These are phyloP conservation scores for Centrapalus pauciflorus DNA, from an alignment of 129 eudicot genomes.

Conservation along the genomic window DNA sequence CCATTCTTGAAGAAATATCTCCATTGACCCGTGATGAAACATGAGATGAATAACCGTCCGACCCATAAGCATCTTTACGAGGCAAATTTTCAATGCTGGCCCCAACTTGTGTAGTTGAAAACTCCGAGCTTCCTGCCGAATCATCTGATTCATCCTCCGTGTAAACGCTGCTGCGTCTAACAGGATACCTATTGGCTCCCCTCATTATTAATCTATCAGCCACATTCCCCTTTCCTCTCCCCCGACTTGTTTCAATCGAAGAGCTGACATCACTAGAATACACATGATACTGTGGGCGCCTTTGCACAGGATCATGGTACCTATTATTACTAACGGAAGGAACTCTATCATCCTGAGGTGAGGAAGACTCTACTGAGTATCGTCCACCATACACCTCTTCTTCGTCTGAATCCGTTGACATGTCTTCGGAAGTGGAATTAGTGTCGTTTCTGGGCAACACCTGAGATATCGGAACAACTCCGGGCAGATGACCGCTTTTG, in stretches of 20 bases:
- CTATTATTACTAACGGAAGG: slow-evolving; percentile 30
- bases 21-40: slow-evolving; percentile 23
- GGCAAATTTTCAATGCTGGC: slow-evolving; percentile 40
- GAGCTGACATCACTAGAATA: slow-evolving; percentile 66
- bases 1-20: slow-evolving; percentile 19
- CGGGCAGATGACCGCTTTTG: slow-evolving; percentile 51
- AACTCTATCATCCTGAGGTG: slow-evolving; percentile 62
- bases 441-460: slow-evolving; percentile 46
- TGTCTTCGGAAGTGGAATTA: slow-evolving; percentile 56
- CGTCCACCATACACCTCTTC: slow-evolving; percentile 78
- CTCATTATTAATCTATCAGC: slow-evolving; percentile 43
- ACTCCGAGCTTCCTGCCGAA: slow-evolving; percentile 71
- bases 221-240: slow-evolving; percentile 35
- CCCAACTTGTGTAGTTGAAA: slow-evolving; percentile 55
- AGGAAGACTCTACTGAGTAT: slow-evolving; percentile 72
- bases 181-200: slow-evolving; percentile 51
- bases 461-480: slow-evolving; percentile 56
- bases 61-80: slow-evolving; percentile 24
- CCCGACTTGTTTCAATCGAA: slow-evolving; percentile 43
- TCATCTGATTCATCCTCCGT: slow-evolving; percentile 65
- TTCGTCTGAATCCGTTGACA: slow-evolving; percentile 62
- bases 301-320: slow-evolving; percentile 31
- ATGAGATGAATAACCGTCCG: slow-evolving; percentile 38
- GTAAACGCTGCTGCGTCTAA: slow-evolving; percentile 49
- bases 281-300: slow-evolving; percentile 51